Base-by-base conservation (phyloP, 2,329 filamentous ascomycete genomes). In the Reticulascus tulasneorum region DNA sequence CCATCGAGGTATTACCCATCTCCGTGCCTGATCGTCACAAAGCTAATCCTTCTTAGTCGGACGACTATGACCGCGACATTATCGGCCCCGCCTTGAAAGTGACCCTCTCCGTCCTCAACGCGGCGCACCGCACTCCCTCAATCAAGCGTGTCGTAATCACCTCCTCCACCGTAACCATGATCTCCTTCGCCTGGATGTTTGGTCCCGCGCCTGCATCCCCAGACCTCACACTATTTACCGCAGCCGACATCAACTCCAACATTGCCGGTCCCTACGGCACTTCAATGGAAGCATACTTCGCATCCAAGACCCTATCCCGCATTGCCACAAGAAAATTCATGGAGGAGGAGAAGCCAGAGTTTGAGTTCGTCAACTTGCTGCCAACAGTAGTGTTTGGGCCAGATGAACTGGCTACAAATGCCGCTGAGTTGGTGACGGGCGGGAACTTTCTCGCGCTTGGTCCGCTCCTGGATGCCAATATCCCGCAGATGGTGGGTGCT, bases 71-170 rank as follows among this genome's bases (percentile, higher is more conserved):
- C 24, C 21, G 31, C 5, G 37, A 45, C 10, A 36, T 61, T n/a
- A 46, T 63, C 11, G 38, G 50, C 13, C 57, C 61, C 1, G 55
- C 59, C 15, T 47, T 68, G 20, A 50, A 56, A 29, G 60, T 59
- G 15, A 67, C 60, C 1, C 33, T 55, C 5, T 49, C 49, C 6
- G 54, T 69, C 7, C 51, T 71, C 3, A 43, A 59, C 17, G 52
- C 63, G 1, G 66, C 64, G 2, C 28, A 49, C 12, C 58, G 58
- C 34, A 39, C 37, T 6, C 41, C 48, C 2, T 54, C 47, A 0
- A 52, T 71, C 18, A 53, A 58, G 38, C 54, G 60, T n/a, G 46
- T 70, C 11, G 59, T 69, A 15, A 63, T 73, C 35, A 69, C 66
- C 2, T 58, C 54, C 3, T 67, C 63, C 2, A 48, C 53, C 8